Conservation (phyloP, 2,329 filamentous ascomycete genomes). For the Didymosphaeria variabile region DNA sequence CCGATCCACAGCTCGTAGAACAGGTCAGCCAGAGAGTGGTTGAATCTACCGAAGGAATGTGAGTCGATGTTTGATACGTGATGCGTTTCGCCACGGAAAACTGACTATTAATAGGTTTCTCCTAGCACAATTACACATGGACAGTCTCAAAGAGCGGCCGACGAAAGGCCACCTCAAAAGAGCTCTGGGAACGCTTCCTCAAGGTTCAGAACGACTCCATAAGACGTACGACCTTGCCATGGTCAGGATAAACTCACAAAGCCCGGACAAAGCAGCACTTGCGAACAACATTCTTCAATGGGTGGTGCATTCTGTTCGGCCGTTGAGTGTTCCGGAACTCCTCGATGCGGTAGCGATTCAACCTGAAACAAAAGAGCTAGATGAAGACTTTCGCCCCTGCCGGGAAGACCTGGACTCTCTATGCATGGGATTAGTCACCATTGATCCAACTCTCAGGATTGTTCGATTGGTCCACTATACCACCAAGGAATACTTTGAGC, state of each 20-base stretch:
- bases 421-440: slow-evolving; percentile 38
- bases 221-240: too few relatives aligned
- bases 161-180: not conserved
- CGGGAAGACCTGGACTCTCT: slow-evolving; percentile 17
- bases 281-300: too few relatives aligned
- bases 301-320: too few relatives aligned
- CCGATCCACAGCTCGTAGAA: too few relatives aligned
- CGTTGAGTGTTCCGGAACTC: too few relatives aligned
- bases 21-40: too few relatives aligned
- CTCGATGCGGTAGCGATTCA: too few relatives aligned
- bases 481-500: slow-evolving; percentile 34
- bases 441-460: slow-evolving; percentile 33
- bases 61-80: too few relatives aligned
- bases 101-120: not conserved
- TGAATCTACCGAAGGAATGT: not conserved
- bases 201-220: not conserved
- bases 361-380: slow-evolving; percentile 13
- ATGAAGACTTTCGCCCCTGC: slow-evolving; percentile 1
- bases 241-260: too few relatives aligned
- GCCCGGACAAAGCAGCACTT: too few relatives aligned
- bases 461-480: slow-evolving; percentile 36
- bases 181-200: not conserved
- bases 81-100: not conserved
- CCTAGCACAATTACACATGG: not conserved
- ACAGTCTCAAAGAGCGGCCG: not conserved